Percentiles rank a stretch among this genome's conserved stretches.
phyloP scores from a whole-genome alignment of 495 filamentous ascomycete species.

The Xylaria flabelliformis region DNA sequence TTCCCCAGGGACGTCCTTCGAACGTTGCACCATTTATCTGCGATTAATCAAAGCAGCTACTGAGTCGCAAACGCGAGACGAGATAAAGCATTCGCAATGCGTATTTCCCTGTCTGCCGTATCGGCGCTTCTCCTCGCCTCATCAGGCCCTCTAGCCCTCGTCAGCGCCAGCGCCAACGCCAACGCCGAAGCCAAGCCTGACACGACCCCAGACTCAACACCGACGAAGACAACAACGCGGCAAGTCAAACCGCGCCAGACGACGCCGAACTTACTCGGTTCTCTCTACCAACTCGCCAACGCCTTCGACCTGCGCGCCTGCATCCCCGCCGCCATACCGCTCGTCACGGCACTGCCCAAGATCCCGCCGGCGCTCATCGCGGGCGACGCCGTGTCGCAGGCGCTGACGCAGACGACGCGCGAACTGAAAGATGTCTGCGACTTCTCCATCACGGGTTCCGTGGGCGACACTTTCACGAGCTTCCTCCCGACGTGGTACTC shows the following conservation, averaged over 20 bases:
- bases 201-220: neutral
- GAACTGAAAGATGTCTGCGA: constrained; percentile 21
- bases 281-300: constrained; percentile 20
- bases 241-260: constrained; percentile 15
- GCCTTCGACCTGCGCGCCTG: constrained; percentile 25
- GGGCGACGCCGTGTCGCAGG: constrained; percentile 18
- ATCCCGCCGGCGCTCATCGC: constrained; percentile 21
- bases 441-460: constrained; percentile 24
- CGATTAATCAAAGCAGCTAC: neutral
- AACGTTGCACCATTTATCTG: too few species aligned
- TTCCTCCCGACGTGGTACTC: constrained; percentile 28
- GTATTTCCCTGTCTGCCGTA: constrained; percentile 1
- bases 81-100: constrained; percentile 1
- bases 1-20: too few species aligned
- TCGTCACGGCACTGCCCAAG: constrained; percentile 23
- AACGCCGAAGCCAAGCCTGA: constrained; percentile 11
- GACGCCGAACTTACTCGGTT: constrained; percentile 16
- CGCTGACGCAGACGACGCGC: constrained; percentile 24
- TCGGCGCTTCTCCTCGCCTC: constrained; percentile 22
- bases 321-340: constrained; percentile 18
- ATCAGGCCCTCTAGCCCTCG: neutral
- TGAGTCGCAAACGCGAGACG: neutral
- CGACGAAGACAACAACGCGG: constrained; percentile 19
- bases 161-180: constrained; percentile 11
- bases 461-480: constrained; percentile 23